Conservation (phyloP, 805 yeast species). For the Pichia deserticola region DNA sequence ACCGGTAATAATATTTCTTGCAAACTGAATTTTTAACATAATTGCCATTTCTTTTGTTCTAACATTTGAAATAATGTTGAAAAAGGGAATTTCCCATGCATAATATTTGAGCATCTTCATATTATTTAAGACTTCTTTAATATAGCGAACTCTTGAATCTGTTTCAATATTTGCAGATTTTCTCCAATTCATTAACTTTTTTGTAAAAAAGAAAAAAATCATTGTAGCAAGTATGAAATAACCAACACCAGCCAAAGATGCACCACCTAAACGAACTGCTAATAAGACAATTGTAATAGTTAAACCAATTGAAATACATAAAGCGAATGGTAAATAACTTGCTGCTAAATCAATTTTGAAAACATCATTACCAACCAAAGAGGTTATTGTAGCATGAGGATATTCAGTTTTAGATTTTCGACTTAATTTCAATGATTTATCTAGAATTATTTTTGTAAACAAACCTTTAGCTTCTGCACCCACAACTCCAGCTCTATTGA, state of each 20-base stretch:
- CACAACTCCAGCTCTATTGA: constrained; percentile 49
- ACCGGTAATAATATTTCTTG: constrained; percentile 58
- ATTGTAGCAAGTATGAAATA: constrained; percentile 45
- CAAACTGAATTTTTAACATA: constrained; percentile 55
- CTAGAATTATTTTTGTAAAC: constrained; percentile 60
- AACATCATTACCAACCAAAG: constrained; percentile 74
- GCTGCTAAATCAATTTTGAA: constrained; percentile 75
- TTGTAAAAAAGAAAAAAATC: constrained; percentile 40
- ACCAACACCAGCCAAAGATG: constrained; percentile 65
- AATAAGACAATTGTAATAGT: constrained; percentile 58
- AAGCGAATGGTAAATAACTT: constrained; percentile 57
- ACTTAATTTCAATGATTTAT: constrained; percentile 60
- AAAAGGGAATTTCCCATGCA: constrained; percentile 86
- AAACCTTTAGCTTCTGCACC: constrained; percentile 71
- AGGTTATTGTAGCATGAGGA: constrained; percentile 66
- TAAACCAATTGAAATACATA: constrained; percentile 58
- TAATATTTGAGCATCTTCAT: constrained; percentile 80
- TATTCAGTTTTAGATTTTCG: constrained; percentile 49
- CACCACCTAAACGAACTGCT: constrained; percentile 60
- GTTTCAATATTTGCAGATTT: constrained; percentile 54
- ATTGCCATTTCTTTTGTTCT: constrained; percentile 56
- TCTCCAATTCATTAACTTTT: constrained; percentile 47
- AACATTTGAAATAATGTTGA: constrained; percentile 42
- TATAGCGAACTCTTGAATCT: constrained; percentile 66
- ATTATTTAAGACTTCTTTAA: constrained; percentile 72